Base-by-base conservation (phyloP, 2,329 filamentous ascomycete species). In the Phyllosticta ampelicida region DNA sequence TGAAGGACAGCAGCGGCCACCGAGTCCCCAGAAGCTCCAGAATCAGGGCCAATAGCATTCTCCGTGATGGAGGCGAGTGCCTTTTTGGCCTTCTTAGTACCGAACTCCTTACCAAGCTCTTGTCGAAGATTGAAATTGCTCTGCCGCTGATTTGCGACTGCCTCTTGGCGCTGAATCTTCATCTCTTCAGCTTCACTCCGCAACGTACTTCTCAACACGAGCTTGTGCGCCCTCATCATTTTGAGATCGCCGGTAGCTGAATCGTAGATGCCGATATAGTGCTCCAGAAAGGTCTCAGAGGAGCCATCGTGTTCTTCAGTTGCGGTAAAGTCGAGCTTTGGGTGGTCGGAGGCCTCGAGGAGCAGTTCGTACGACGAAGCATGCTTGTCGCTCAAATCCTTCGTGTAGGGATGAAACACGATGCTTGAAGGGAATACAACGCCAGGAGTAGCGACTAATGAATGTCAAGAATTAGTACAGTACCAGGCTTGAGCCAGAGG, bases 81-180 rank as follows among this genome's bases (percentile, higher is more conserved):
- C 74, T 91, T 92, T 77, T 85, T 87, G 20, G 89, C 86, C 73
- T 91, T 92, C 76, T 89, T 90, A 23, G 88, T 92, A 70, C 89
- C 89, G 66, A 95, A 95, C 29, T 86, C 84, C 65, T 87, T 80
- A 48, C 87, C 87, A 11, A 95, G 82, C 1, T 85, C 54, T 29
- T 52, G 50, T 29, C 48, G 30, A 10, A 58, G 49, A 18, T 21
- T n/a, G 30, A 55, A 55, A 20, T 61, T 58, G 51, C 63, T 71
- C 59, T 58, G 65, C 60, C 64, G 68, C 9, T 61, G 64, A 10
- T 26, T 30, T 5, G 65, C 66, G 1, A 69, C 66, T 5, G 65
- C 51, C n/a, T 60, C 57, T 16, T 65, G 68, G 36, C 67, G 64
- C 61, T 70, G 66, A 54, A 67, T 64, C 8, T 66, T 67, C 53